A percentile compares a stretch with the other conserved stretches of the same genome.
These are phyloP conservation scores for Porodaedalea pini DNA, from an alignment of 1,284 basidiomycete genomes.

Conservation along the genomic window DNA sequence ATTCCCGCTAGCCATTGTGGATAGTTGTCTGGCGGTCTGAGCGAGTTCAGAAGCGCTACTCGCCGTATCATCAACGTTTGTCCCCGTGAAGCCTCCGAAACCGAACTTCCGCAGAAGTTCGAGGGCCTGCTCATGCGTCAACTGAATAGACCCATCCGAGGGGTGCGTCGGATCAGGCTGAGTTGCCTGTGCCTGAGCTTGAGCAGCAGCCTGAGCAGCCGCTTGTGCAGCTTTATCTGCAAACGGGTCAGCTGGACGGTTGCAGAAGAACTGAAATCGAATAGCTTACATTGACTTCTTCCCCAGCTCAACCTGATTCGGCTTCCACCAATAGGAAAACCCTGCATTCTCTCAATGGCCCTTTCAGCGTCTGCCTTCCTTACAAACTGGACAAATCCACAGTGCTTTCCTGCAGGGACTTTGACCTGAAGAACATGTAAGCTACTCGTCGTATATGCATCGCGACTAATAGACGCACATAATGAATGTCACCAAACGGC, in stretches of 20 bases:
- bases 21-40: background rate
- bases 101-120: slow-evolving; percentile 63
- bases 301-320: slow-evolving; percentile 92
- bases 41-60: background rate
- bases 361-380: slow-evolving; percentile 87
- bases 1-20: background rate
- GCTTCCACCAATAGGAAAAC: slow-evolving; percentile 88
- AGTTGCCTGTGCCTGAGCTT: slow-evolving; percentile 44
- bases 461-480: slow-evolving; percentile 48
- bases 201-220: slow-evolving; percentile 71
- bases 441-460: slow-evolving; percentile 13
- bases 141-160: slow-evolving; percentile 22
- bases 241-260: slow-evolving; percentile 12
- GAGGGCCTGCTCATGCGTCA: slow-evolving; percentile 66
- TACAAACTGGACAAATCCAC: slow-evolving; percentile 94
- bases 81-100: slow-evolving; percentile 36
- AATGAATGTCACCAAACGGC: slow-evolving; percentile 89
- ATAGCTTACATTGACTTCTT: slow-evolving; percentile 77
- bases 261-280: slow-evolving; percentile 5
- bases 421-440: slow-evolving; percentile 61
- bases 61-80: background rate
- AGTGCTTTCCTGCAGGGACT: slow-evolving; percentile 92
- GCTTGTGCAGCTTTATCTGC: slow-evolving; percentile 84
- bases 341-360: slow-evolving; percentile 95
- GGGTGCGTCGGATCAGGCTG: slow-evolving; percentile 19